phyloP scores from a whole-genome alignment of 2,329 filamentous ascomycete genomes.

The Sporothrix schenckii region DNA sequence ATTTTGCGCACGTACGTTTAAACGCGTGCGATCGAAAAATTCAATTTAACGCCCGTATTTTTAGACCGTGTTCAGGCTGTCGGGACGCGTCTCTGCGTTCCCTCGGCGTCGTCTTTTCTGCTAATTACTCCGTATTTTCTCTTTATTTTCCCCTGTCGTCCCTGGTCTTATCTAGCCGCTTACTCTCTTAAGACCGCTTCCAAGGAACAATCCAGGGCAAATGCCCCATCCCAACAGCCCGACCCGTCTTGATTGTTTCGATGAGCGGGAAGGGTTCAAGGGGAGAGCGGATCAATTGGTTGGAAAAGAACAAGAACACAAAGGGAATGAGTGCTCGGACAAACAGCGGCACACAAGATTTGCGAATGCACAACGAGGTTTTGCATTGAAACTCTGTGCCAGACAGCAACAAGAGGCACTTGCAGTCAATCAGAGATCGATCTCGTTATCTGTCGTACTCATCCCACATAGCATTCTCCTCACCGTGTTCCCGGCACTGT shows the following conservation, averaged over 20 bases:
- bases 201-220: background rate
- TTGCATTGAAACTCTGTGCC: background rate
- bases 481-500: constrained; percentile 13
- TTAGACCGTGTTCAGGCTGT: constrained; percentile 11
- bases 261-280: background rate
- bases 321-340: background rate
- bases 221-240: constrained; percentile 3
- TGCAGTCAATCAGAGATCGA: background rate
- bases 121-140: too few relatives aligned
- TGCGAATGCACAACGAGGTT: constrained; percentile 16
- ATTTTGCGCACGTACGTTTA: constrained; percentile 9
- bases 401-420: too few relatives aligned
- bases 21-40: constrained; percentile 10
- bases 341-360: constrained; percentile 12
- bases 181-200: background rate
- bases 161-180: constrained; percentile 14
- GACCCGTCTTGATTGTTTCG: constrained; percentile 11
- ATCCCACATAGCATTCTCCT: background rate
- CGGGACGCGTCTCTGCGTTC: constrained; percentile 16
- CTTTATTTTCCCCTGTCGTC: background rate
- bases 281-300: background rate
- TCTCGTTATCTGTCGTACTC: too few relatives aligned
- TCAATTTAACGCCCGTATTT: constrained; percentile 15
- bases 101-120: background rate
- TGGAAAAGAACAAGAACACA: background rate